Evolutionary conservation across 208 protist species (phyloP), one percentile per base, ranked within the genome.

Genomic region (Leishmania tarentolae): DNA sequence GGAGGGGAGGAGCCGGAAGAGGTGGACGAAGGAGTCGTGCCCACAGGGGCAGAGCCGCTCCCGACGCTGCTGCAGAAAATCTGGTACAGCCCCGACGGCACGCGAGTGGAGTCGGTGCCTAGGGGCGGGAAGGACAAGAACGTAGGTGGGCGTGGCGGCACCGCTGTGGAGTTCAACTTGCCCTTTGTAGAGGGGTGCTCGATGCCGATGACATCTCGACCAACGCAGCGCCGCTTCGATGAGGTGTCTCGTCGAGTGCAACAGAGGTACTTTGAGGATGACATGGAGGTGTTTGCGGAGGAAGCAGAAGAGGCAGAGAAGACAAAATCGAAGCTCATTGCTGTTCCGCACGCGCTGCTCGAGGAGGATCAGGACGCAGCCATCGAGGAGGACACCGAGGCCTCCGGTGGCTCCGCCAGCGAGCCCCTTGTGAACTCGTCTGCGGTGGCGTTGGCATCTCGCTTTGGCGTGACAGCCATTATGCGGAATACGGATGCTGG

Each of bases 211-310:
- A 75, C 68, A 28, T 81, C 76, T 8, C 72, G 66, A 37, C 80
- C 69, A 28, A 70, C 72, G 59, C 78, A 86, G 85, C 76, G 86
- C 42, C 72, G 74, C 57, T 75, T 84, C 24, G 88, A 90, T 42
- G 91, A 94, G 66, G 84, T 95, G 0, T 98, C 94, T 31, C 85
- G 88, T 47, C 93, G 94, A 40, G 93, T 98, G 21, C 94, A 98
- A 83, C 90, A 95, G 84, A 65, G 92, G 77, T 98, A 98, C 86
- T 98, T 94, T 78, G 88, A 93, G 70, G 93, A 98, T 15, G 94
- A 98, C 77, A 84, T 88, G 19, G 78, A 82, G 46, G 78, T 91
- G n/a, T 97, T 91, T 61, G 76, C 63, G 17, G 91, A 90, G 56
- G 87, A 87, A 37, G 47, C 44, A 6, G 69, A 19, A 28, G 69